A percentile compares a stretch with the other conserved stretches of the same genome.
Evolutionary conservation across 2,329 filamentous ascomycete species (phyloP).

Genomic region (Diaporthe ampelina): DNA sequence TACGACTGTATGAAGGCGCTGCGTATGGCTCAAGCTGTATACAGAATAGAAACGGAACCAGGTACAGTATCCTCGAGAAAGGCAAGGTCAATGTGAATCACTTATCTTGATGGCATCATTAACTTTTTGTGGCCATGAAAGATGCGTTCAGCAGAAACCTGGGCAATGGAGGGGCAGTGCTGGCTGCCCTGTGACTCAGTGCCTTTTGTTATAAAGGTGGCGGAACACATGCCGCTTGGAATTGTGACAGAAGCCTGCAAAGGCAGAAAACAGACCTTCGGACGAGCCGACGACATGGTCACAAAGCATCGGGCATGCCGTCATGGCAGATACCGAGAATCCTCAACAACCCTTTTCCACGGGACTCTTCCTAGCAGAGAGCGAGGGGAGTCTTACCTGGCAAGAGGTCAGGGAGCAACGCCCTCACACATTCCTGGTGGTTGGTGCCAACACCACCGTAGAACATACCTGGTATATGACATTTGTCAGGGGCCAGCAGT

Average conservation of each 20-base stretch:
- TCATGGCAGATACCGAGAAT: conserved; percentile 1
- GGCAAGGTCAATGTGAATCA: conserved; percentile 55
- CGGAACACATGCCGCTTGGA: conserved; percentile 33
- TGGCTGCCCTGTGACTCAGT: conserved; percentile 23
- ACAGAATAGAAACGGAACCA: too few species aligned
- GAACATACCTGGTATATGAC: too few species aligned
- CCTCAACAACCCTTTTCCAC: too few species aligned
- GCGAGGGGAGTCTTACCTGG: too few species aligned
- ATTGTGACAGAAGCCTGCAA: conserved; percentile 9
- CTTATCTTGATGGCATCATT: not conserved
- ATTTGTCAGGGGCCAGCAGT: too few species aligned
- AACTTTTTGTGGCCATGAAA: not conserved
- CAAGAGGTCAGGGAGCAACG: too few species aligned
- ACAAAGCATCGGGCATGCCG: conserved; percentile 14
- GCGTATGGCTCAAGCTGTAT: too few species aligned
- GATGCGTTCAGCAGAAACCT: conserved; percentile 24
- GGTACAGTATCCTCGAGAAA: conserved; percentile 62
- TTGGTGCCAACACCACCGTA: too few species aligned
- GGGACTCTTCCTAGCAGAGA: too few species aligned
- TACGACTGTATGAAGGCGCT: too few species aligned
- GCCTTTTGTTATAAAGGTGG: conserved; percentile 30
- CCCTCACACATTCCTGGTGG: too few species aligned
- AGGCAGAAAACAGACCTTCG: conserved; percentile 21
- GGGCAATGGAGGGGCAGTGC: conserved; percentile 5
- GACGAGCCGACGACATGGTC: conserved; percentile 25